These are phyloP conservation scores for Epichloe sylvatica DNA, from an alignment of 2,329 filamentous ascomycete genomes.

Conservation along the genomic window DNA sequence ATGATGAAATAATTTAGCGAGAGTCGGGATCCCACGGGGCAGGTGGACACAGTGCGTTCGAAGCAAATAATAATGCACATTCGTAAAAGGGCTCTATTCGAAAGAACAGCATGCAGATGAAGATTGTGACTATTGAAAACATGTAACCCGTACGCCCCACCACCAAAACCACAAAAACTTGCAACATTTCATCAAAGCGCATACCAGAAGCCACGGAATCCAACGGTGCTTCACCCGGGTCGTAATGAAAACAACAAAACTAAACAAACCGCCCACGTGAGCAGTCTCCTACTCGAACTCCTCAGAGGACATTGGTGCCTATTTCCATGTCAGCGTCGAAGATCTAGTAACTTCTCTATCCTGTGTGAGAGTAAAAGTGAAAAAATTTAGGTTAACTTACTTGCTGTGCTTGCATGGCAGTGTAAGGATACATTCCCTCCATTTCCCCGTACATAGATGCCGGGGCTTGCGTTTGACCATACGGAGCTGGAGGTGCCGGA, in stretches of 20 bases:
- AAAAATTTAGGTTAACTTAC: constrained; percentile 33
- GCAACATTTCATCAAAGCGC: background rate
- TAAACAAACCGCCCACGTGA: background rate
- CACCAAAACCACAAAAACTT: background rate
- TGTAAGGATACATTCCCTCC: constrained; percentile 75
- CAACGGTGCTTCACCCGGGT: background rate
- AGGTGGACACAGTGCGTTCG: background rate
- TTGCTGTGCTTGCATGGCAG: constrained; percentile 69
- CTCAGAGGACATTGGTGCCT: constrained; percentile 32
- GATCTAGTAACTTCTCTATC: background rate
- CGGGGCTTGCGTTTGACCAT: constrained; percentile 62
- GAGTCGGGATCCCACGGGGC: background rate
- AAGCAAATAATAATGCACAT: background rate
- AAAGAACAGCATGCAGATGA: background rate
- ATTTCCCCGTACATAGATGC: constrained; percentile 61
- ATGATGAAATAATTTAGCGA: constrained; percentile 29
- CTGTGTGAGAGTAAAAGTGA: background rate
- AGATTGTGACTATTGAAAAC: background rate
- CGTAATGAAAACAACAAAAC: background rate
- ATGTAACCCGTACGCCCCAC: constrained; percentile 9
- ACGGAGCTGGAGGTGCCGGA: constrained; percentile 53
- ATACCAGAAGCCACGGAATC: background rate
- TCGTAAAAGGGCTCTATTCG: background rate
- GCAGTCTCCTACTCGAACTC: constrained; percentile 28
- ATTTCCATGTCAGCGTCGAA: background rate